Conservation (phyloP, 805 yeast genomes). For the Kurtzmaniella fragi region DNA sequence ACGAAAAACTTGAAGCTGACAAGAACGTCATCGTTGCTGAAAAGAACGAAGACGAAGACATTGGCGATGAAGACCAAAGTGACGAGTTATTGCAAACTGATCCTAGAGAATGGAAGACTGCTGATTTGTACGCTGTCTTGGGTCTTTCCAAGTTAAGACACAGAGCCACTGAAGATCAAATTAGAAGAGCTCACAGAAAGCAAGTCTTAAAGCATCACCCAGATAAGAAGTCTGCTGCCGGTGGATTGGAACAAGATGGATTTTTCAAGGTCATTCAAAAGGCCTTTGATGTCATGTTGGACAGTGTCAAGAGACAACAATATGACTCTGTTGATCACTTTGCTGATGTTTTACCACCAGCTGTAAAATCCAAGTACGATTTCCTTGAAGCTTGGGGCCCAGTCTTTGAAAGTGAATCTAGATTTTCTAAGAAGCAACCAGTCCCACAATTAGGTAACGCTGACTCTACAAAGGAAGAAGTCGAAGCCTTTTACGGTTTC, state of each 20-base stretch:
- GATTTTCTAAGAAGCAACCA: slow-evolving; percentile 90
- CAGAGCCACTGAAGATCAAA: slow-evolving; percentile 87
- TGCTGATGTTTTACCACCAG: slow-evolving; percentile 82
- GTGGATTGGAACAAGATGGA: slow-evolving; percentile 87
- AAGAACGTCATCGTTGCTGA: slow-evolving; percentile 72
- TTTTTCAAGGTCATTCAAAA: slow-evolving; percentile 98
- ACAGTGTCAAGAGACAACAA: slow-evolving; percentile 83
- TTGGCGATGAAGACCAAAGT: slow-evolving; percentile 69
- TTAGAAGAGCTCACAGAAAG: slow-evolving; percentile 94
- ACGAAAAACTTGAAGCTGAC: slow-evolving; percentile 88
- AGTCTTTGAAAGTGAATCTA: slow-evolving; percentile 82
- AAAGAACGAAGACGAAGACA: slow-evolving; percentile 55
- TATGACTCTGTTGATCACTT: slow-evolving; percentile 90
- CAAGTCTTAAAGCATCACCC: slow-evolving; percentile 97
- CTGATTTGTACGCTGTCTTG: slow-evolving; percentile 93
- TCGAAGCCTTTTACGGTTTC: slow-evolving; percentile 84
- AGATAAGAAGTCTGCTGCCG: slow-evolving; percentile 91
- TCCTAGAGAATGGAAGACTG: slow-evolving; percentile 97
- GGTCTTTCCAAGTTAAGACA: slow-evolving; percentile 89
- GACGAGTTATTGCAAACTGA: slow-evolving; percentile 76
- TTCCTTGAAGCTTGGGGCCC: slow-evolving; percentile 92
- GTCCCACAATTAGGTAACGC: slow-evolving; percentile 75
- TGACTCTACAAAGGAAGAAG: slow-evolving; percentile 69
- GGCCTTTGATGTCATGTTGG: slow-evolving; percentile 86
- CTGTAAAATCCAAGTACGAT: slow-evolving; percentile 61